Evolutionary conservation across 2,329 filamentous ascomycete genomes (phyloP), one percentile per base, ranked within the genome.

Genomic region (Xylaria sp.): DNA sequence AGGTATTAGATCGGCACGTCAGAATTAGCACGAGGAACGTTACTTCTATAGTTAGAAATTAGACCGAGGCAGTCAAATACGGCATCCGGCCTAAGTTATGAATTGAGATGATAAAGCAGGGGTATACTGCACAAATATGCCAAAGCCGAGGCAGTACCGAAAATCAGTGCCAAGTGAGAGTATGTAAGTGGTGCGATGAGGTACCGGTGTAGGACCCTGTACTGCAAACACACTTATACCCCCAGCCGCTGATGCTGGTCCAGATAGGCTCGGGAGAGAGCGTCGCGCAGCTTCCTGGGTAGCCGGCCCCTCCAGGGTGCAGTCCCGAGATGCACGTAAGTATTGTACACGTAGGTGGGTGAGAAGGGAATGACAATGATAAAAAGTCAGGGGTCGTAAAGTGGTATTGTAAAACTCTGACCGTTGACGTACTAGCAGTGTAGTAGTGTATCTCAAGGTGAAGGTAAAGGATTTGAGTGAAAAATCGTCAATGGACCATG

Each of bases 241-340:
- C 25, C 55, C n/a, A 7, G 39, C 15, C 8, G 23, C 39, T 23
- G 23, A 23, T 10, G 23, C 9, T 25, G 23, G 25, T 46, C 20
- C 23, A 34, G 20, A 54, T 46, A 55, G 60, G 60, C 18, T 39
- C 51, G 63, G 44, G 44, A 52, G 18, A 39, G 54, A 20, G 37
- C 28, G 18, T 51, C n/a, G 61, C 58, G 55, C 63, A 59, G 63
- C 54, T 46, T 9, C 34, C 34, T 37, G 34, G 34, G 10, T 37
- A 59, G 20, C 57, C 66, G 62, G 62, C 62, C 62, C 66, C 66
- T 62, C 58, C 54, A 18, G 28, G 18, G 15, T 62, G 62, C 66
- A 65, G 61, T 37, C 54, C 66, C 57, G 66, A 54, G 61, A 65
- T 18, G 59, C 61, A 65, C 52, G 52, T 63, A 48, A 32, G 28